Evolutionary conservation across 495 filamentous ascomycete species (phyloP), one percentile per base, ranked within the genome.

Genomic region (Ramalina peruviana): DNA sequence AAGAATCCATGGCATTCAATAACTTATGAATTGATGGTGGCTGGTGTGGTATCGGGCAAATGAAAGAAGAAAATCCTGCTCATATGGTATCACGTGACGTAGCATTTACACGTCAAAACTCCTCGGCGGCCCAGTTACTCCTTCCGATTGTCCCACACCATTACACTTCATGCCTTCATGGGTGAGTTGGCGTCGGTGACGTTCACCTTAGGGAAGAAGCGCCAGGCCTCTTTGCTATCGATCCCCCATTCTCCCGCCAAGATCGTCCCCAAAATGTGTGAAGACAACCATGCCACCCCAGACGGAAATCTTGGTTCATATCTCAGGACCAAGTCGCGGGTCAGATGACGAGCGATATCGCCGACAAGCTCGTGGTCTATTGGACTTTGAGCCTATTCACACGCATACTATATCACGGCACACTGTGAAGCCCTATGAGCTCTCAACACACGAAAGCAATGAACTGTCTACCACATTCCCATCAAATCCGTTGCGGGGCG

Each of bases 231-330:
- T 17, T 12, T n/a, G 10, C 21, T 19, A 19, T 41, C 6, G 15
- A 41, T 7, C 12, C 11, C 21, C 40, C 40, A 41, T 7, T 23
- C 13, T 41, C 15, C 17, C 16, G 9, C 9, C 17, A 16, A 23
- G 40, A 11, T 11, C 21, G 11, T 10, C 9, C 21, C 17, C 50
- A 60, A 51, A 25, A 60, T 58, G 58, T 56, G 40, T 38, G 27
- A 36, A 10, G 51, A 48, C 19, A 33, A 3, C 0, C 41, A 58
- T 55, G 56, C 38, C 21, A 17, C 43, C 12, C 16, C 38, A 36
- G 16, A 49, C 62, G 41, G 81, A 87, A 65, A 79, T 87, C 42
- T 69, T 87, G 43, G 75, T 85, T 19, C 83, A 87, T 62, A 71
- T 81, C 56, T 68, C 76, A 30, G 83, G 81, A 27, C 77, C 83